Conservation (phyloP, 306 rosid species). For the Mimosa pudica region DNA sequence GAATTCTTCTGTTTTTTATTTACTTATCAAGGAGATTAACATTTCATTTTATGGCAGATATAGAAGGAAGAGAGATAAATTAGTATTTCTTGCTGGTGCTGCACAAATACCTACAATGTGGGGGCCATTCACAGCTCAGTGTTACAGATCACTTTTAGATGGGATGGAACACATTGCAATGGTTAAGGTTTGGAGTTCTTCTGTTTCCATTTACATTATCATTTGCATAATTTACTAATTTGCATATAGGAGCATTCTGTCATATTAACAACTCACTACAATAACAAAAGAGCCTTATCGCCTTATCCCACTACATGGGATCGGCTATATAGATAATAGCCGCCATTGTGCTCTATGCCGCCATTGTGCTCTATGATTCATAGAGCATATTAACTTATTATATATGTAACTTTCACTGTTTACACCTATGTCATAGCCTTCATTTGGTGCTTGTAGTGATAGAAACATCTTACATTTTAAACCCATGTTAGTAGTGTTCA, state of each 20-base stretch:
- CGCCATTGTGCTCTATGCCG: no score
- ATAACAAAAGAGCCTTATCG: no score
- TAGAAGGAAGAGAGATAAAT: constrained; percentile 85
- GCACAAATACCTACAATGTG: constrained; percentile 95
- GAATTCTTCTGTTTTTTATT: constrained; percentile 26
- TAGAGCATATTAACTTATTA: not conserved
- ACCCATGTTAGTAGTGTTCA: not conserved
- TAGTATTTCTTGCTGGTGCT: constrained; percentile 61
- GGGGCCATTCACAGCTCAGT: constrained; percentile 88
- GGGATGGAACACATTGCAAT: constrained; percentile 97
- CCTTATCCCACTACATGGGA: no score
- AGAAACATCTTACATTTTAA: constrained; percentile 2
- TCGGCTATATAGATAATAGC: no score
- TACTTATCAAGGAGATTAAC: constrained; percentile 26
- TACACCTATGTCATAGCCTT: constrained; percentile 5
- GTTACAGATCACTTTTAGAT: constrained; percentile 77
- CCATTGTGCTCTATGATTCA: no score
- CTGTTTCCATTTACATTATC: constrained; percentile 4
- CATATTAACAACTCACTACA: not conserved
- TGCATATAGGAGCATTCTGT: not conserved
- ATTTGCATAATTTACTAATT: not conserved
- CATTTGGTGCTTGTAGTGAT: constrained; percentile 11
- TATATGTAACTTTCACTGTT: constrained; percentile 4
- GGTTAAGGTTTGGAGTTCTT: constrained; percentile 75
- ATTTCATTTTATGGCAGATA: constrained; percentile 54